A percentile compares a stretch with the other conserved stretches of the same genome.
Conservation (phyloP, 1,284 basidiomycete species). For the Porodaedalea pini region DNA sequence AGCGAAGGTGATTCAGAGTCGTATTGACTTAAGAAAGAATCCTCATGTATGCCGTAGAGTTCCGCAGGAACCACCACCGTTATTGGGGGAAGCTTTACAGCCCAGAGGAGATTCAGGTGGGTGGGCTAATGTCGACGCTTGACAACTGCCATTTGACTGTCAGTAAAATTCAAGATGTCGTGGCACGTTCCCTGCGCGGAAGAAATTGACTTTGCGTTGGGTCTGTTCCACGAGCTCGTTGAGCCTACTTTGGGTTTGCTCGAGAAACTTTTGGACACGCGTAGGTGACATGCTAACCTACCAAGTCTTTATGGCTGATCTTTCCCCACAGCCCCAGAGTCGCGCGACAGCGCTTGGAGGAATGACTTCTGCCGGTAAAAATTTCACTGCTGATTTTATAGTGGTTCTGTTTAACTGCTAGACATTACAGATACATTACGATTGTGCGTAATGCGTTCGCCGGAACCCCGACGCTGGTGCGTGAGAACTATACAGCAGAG, state of each 20-base stretch:
- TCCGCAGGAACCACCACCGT: conserved; percentile 67
- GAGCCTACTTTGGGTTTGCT: conserved; percentile 63
- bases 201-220: conserved; percentile 77
- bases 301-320: conserved; percentile 20
- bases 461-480: conserved; percentile 61
- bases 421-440: conserved; percentile 46
- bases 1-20: conserved; percentile 54
- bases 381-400: not conserved
- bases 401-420: conserved; percentile 10
- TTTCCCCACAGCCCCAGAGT: conserved; percentile 29
- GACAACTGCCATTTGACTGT: not conserved
- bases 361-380: conserved; percentile 84
- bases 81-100: conserved; percentile 76
- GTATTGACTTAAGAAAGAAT: not conserved
- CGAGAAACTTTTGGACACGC: conserved; percentile 54
- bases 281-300: conserved; percentile 32
- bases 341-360: conserved; percentile 67
- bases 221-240: conserved; percentile 70
- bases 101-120: conserved; percentile 56
- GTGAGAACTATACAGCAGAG: conserved; percentile 46
- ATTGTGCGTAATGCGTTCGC: conserved; percentile 66
- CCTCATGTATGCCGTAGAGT: conserved; percentile 43
- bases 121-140: conserved; percentile 16
- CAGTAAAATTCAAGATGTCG: conserved; percentile 51
- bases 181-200: conserved; percentile 72